Evolutionary conservation across 306 rosid species (phyloP), one percentile per base, ranked within the genome.

Genomic region (Cotoneaster glaucophyllus): DNA sequence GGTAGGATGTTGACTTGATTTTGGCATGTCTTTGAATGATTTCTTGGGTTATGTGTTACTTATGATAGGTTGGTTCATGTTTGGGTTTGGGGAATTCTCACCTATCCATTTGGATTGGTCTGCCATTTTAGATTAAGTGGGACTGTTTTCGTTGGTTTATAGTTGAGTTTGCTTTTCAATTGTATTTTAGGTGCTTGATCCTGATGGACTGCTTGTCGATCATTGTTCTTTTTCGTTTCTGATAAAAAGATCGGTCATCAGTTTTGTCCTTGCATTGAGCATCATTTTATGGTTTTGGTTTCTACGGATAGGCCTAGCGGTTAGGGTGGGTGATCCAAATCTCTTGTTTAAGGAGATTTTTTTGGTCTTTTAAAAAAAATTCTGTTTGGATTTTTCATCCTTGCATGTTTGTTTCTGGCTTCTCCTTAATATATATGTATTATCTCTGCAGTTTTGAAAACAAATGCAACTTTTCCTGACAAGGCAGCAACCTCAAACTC

Each of bases 381-480:
- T 17, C 6, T 48, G 21, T 48, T 48, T 15, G 8, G 54, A 48
- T 48, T 25, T 59, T 5, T 65, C 17, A 34, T 65, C 25, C n/a
- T 34, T 62, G 48, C 69, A 43, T 67, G 32, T 71, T 77, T 66
- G 63, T 71, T 29, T 54, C 19, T 58, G 58, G 56, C 22, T 58
- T 72, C 39, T 43, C 44, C 44, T 64, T 31, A 17, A 54, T 26
- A 4, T 54, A 58, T 1, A 44, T 66, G 28, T 57, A 1, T 59
- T 50, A 14, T 22, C 74, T 75, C 63, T 79, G 86, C 86, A 95
- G 99, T 95, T 74, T 82, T 95, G 79, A 95, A 95, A 86, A 86
- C 90, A 76, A 86, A 66, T 85, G 77, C 96, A 70, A 90, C 88
- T 69, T 69, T 86, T 79, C 82, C 90, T 4, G 97, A 90, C 74